Evolutionary conservation across 2,329 filamentous ascomycete species (phyloP).

Genomic region (Aspergillus ruber): DNA sequence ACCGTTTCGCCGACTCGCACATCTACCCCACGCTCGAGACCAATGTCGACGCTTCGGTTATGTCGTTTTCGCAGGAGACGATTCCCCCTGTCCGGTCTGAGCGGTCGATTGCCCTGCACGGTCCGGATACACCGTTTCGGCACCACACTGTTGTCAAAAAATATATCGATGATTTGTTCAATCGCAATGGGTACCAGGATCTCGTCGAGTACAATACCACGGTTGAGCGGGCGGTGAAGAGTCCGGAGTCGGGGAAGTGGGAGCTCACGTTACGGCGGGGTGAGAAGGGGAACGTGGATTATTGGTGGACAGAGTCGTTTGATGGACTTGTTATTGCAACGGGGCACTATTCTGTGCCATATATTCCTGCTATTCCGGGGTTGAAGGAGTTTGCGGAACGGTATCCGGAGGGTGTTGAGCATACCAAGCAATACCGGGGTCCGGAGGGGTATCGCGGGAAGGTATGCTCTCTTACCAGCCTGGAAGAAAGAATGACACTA

Average conservation of each 20-base stretch:
- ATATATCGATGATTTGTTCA: slow-evolving; percentile 52
- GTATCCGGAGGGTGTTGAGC: slow-evolving; percentile 34
- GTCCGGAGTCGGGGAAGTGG: slow-evolving; percentile 49
- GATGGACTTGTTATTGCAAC: slow-evolving; percentile 57
- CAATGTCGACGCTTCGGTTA: slow-evolving; percentile 54
- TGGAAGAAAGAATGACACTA: not conserved
- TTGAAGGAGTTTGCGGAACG: slow-evolving; percentile 33
- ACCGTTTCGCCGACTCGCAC: slow-evolving; percentile 52
- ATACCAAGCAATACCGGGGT: slow-evolving; percentile 37
- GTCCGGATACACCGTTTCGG: slow-evolving; percentile 54
- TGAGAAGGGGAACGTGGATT: slow-evolving; percentile 35
- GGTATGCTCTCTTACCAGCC: slow-evolving; percentile 8
- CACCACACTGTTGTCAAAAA: slow-evolving; percentile 53
- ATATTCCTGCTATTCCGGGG: slow-evolving; percentile 37
- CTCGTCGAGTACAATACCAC: slow-evolving; percentile 48
- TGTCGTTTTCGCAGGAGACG: slow-evolving; percentile 55
- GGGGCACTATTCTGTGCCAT: slow-evolving; percentile 57
- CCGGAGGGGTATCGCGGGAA: slow-evolving; percentile 35
- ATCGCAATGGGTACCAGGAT: slow-evolving; percentile 48
- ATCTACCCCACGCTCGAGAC: slow-evolving; percentile 61
- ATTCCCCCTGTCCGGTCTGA: slow-evolving; percentile 43
- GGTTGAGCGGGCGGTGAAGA: slow-evolving; percentile 49
- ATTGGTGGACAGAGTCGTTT: slow-evolving; percentile 59
- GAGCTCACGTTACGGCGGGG: slow-evolving; percentile 46
- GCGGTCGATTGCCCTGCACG: slow-evolving; percentile 45